These are phyloP conservation scores for Castanea mollissima DNA, from an alignment of 306 rosid species.

Conservation along the genomic window DNA sequence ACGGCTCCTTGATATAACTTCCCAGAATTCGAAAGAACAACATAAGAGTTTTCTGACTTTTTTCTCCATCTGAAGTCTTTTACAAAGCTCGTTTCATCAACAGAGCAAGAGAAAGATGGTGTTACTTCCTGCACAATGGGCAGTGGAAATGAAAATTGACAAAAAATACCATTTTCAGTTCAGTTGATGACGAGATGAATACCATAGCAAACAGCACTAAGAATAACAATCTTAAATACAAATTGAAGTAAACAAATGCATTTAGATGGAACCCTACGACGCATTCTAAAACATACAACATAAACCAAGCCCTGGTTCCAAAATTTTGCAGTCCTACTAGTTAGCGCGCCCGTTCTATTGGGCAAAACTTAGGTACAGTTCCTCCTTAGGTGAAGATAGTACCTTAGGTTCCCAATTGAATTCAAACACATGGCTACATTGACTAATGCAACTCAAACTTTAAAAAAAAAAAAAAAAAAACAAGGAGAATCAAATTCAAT, in stretches of 20 bases:
- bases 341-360: no score
- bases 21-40: slow-evolving; percentile 67
- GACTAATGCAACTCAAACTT: no score
- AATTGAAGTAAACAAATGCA: not conserved
- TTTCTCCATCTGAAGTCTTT: slow-evolving; percentile 79
- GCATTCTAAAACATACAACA: not conserved
- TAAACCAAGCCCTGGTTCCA: no score
- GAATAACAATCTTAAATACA: not conserved
- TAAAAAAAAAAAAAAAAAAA: no score
- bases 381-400: no score
- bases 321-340: no score
- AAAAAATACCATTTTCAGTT: not conserved
- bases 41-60: slow-evolving; percentile 40
- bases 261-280: not conserved
- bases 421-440: no score
- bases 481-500: no score
- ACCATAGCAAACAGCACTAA: slow-evolving; percentile 11
- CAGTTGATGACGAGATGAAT: not conserved
- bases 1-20: slow-evolving; percentile 51
- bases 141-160: slow-evolving; percentile 13
- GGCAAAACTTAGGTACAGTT: no score
- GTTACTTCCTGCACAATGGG: slow-evolving; percentile 46
- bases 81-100: slow-evolving; percentile 41
- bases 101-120: slow-evolving; percentile 53
- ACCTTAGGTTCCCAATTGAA: no score